phyloP scores from a whole-genome alignment of 352 stramenopile genomes.

The Globisporangium rhizosaccharum region DNA sequence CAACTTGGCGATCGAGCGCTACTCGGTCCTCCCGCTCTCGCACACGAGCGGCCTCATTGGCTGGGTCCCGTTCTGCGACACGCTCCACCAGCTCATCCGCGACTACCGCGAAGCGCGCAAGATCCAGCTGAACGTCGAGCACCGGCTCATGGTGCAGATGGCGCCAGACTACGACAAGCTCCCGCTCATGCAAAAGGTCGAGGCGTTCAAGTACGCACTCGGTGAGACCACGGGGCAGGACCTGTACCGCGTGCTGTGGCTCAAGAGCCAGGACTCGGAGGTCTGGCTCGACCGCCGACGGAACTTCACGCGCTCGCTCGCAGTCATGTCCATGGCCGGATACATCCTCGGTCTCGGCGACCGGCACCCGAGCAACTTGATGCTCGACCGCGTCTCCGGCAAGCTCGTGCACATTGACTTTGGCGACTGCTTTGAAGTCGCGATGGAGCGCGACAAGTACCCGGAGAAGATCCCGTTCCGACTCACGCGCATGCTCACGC shows the following conservation, averaged over 20 bases:
- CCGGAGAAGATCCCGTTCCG: conserved; percentile 99
- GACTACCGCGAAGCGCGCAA: conserved; percentile 93
- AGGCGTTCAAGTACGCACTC: conserved; percentile 96
- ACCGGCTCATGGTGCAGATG: conserved; percentile 96
- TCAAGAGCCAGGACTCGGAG: conserved; percentile 98
- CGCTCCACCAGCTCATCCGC: conserved; percentile 98
- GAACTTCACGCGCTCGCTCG: conserved; percentile 98
- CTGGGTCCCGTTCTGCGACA: conserved; percentile 99
- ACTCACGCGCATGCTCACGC: conserved; percentile 98
- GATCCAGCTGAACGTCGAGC: conserved; percentile 95
- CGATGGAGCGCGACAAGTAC: conserved; percentile 99
- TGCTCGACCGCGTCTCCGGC: conserved; percentile 99
- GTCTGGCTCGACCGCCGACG: conserved; percentile 98
- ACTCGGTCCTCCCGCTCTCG: conserved; percentile 97
- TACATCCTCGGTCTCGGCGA: conserved; percentile 99
- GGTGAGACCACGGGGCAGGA: conserved; percentile 95
- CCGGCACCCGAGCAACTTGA: conserved; percentile 99
- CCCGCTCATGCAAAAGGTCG: conserved; percentile 99
- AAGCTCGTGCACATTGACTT: conserved; percentile 99
- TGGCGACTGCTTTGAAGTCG: conserved; percentile 98
- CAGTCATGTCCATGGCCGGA: conserved; percentile 99
- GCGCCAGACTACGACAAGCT: conserved; percentile 98
- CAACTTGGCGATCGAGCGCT: conserved; percentile 97
- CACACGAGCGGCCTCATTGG: conserved; percentile 98
- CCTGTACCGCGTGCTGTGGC: conserved; percentile 98